phyloP scores from a whole-genome alignment of 495 filamentous ascomycete species.

The Annulohypoxylon stygium region DNA sequence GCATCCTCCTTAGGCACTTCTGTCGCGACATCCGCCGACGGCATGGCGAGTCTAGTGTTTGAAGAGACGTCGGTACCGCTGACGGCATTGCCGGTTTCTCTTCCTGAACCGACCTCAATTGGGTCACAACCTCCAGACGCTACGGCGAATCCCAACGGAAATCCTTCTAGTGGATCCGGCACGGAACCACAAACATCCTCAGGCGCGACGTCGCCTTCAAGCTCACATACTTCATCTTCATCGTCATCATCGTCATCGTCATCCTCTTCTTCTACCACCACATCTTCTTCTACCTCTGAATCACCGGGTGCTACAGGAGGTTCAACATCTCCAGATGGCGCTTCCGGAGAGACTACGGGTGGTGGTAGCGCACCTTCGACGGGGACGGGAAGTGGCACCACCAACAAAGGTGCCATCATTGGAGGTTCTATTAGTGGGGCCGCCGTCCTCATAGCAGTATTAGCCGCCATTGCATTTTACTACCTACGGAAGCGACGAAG shows the following conservation, averaged over 20 bases:
- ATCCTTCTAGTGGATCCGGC: constrained; percentile 19
- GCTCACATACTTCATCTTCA: constrained; percentile 26
- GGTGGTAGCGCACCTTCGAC: constrained; percentile 26
- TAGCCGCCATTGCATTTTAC: constrained; percentile 47
- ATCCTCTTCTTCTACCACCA: constrained; percentile 25
- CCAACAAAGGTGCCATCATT: constrained; percentile 58
- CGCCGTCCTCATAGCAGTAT: constrained; percentile 51
- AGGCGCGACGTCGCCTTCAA: constrained; percentile 32
- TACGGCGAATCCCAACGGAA: constrained; percentile 22
- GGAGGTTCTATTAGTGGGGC: constrained; percentile 60
- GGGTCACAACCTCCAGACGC: constrained; percentile 29
- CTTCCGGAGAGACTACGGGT: constrained; percentile 23
- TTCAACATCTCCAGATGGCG: constrained; percentile 17
- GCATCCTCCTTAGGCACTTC: constrained; percentile 58
- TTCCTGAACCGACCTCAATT: constrained; percentile 54
- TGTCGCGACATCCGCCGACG: constrained; percentile 56
- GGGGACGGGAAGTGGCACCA: constrained; percentile 24
- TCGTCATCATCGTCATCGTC: constrained; percentile 34
- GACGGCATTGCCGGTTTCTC: constrained; percentile 49
- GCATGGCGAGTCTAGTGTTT: constrained; percentile 51
- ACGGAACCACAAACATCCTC: constrained; percentile 26
- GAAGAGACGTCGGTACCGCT: constrained; percentile 51
- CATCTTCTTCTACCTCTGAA: constrained; percentile 27
- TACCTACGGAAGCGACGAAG: constrained; percentile 51
- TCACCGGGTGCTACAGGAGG: constrained; percentile 15